Base-by-base conservation (phyloP, 2,329 filamentous ascomycete genomes). In the Stachybotrys echinatus region DNA sequence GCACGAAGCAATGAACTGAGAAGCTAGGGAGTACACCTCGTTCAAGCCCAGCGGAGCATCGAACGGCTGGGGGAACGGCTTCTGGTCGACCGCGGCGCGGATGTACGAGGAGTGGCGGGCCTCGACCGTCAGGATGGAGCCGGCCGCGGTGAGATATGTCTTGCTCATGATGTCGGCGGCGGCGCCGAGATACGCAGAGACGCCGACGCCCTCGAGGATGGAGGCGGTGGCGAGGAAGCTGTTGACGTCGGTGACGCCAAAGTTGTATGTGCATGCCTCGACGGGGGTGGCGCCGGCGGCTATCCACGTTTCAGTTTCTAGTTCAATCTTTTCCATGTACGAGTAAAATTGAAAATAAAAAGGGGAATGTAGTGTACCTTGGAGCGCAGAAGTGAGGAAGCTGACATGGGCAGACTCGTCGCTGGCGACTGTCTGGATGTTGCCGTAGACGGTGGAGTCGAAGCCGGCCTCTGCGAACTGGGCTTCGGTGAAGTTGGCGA, bases 161-260 rank as follows among this genome's bases (percentile, higher is more conserved):
- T 81, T 81, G 65, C 74, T 74, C 58, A 74, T 71, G 61, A 87
- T 84, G 49, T 72, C 71, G 21, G 76, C 75, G 6, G 83, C 83
- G 18, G 82, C 83, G 39, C 84, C 83, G 55, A 86, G 70, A 68
- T 83, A 85, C 4, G 84, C 71, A 2, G 77, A 77, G 69, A 88
- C 84, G 10, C 84, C 77, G 27, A 84, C 75, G 59, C 87, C 84
- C 50, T 85, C 77, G 23, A 88, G 70, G 59, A 88, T 83, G 50
- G 77, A 77, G 22, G 78, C 83, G 1, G 83, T 84, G 4, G 76
- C 76, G 1, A 87, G 68, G 66, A 84, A 84, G 20, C 70, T 68
- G 54, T 80, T 76, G 62, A 76, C 74, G 52, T 76, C 73, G 54
- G 82, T 83, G 52, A 72, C 70, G 43, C 81, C 80, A 43, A 87